These are phyloP conservation scores for Aspergillus haitiensis DNA, from an alignment of 495 filamentous ascomycete genomes.

Conservation along the genomic window DNA sequence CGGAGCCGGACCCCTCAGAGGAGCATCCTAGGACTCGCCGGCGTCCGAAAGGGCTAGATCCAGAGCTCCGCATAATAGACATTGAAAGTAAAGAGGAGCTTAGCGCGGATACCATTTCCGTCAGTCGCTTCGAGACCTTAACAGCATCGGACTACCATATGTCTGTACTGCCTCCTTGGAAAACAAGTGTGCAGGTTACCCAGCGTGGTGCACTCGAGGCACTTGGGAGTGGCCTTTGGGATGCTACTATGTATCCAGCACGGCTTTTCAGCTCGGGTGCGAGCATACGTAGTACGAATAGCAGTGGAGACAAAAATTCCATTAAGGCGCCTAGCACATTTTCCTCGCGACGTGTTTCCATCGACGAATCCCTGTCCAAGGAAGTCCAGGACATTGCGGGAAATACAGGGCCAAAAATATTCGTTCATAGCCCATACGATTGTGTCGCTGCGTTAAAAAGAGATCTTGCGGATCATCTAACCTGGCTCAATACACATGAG, in stretches of 20 bases:
- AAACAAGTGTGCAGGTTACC: constrained; percentile 54
- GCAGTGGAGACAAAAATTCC: constrained; percentile 55
- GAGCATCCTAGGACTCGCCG: constrained; percentile 49
- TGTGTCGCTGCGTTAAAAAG: constrained; percentile 84
- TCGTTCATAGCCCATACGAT: constrained; percentile 95
- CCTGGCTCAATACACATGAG: constrained; percentile 77
- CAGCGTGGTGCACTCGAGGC: constrained; percentile 69
- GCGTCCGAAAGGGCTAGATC: constrained; percentile 72
- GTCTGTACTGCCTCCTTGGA: constrained; percentile 74
- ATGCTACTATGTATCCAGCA: constrained; percentile 80
- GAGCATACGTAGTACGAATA: constrained; percentile 73
- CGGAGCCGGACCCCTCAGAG: constrained; percentile 55
- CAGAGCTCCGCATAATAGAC: constrained; percentile 88
- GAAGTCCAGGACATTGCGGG: constrained; percentile 46
- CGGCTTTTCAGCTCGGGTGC: constrained; percentile 83
- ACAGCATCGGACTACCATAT: constrained; percentile 93
- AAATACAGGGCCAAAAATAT: constrained; percentile 82
- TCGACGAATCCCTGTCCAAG: constrained; percentile 36
- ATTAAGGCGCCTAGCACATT: constrained; percentile 45
- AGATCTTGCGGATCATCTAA: constrained; percentile 78
- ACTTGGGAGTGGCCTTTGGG: constrained; percentile 65
- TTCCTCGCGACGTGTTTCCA: constrained; percentile 35
- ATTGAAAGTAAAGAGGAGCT: constrained; percentile 75
- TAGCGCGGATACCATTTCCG: constrained; percentile 76
- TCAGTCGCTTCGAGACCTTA: constrained; percentile 81